These are phyloP conservation scores for Smittium mucronatum DNA, from an alignment of 371 early-diverging fungal genomes.

Conservation along the genomic window DNA sequence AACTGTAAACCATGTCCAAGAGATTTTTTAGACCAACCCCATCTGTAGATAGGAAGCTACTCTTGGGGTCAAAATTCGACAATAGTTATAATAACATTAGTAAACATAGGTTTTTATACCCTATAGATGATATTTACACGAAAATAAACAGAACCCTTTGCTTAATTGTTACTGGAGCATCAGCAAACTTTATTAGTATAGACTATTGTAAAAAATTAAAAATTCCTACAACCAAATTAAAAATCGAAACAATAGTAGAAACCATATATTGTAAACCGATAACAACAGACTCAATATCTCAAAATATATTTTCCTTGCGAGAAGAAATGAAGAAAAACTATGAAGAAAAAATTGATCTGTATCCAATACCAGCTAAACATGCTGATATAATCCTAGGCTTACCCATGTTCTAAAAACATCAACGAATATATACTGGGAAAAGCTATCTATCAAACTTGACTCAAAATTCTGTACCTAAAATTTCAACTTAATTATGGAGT, in stretches of 20 bases:
- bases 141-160: too few species aligned
- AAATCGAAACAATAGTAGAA: not conserved
- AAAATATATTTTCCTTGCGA: not conserved
- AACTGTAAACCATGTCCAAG: not conserved
- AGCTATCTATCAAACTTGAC: too few species aligned
- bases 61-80: not conserved
- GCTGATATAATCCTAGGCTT: not conserved
- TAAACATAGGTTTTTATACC: too few species aligned
- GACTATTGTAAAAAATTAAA: not conserved
- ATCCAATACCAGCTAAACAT: not conserved
- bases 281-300: not conserved
- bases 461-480: too few species aligned
- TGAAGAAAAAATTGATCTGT: not conserved
- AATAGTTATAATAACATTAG: not conserved
- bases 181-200: not conserved
- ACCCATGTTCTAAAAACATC: not conserved
- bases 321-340: not conserved
- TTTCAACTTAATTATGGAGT: too few species aligned
- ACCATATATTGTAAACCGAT: not conserved
- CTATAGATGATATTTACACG: too few species aligned
- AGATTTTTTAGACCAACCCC: not conserved
- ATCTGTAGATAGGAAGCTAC: not conserved
- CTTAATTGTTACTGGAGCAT: too few species aligned
- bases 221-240: not conserved
- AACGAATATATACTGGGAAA: too few species aligned